Percentiles rank a stretch among this genome's conserved stretches.
These are phyloP conservation scores for Modicella reniformis DNA, from an alignment of 371 early-diverging fungal species.

Conservation along the genomic window DNA sequence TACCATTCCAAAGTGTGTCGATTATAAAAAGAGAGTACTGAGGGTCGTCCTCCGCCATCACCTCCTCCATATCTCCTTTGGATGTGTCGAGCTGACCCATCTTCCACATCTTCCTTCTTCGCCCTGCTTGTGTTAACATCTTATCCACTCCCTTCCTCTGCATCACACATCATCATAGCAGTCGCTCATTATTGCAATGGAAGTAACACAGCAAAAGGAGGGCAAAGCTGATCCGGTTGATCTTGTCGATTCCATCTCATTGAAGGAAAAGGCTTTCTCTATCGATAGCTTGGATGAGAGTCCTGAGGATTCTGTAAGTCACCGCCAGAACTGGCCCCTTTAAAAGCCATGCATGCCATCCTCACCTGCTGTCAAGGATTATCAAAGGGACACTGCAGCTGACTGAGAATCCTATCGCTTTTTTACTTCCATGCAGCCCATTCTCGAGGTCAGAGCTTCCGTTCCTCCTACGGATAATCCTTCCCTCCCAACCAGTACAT, in stretches of 20 bases:
- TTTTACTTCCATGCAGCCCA: slow-evolving; percentile 20
- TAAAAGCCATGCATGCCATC: too few species aligned
- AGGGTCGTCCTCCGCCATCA: too few species aligned
- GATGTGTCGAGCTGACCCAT: too few species aligned
- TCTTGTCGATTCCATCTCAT: slow-evolving; percentile 14
- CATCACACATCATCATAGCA: not conserved
- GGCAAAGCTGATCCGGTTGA: slow-evolving; percentile 28
- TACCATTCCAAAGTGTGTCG: too few species aligned
- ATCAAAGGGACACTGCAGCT: not conserved
- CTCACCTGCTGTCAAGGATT: not conserved
- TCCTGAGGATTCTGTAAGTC: slow-evolving; percentile 48
- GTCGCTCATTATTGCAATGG: not conserved
- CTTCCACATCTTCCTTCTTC: not conserved
- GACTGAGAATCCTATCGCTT: not conserved
- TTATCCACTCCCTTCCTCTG: not conserved
- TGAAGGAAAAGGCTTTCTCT: slow-evolving; percentile 35
- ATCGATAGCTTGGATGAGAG: slow-evolving; percentile 34
- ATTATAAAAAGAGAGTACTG: too few species aligned
- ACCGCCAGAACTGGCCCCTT: too few species aligned
- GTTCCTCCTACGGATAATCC: slow-evolving; percentile 67
- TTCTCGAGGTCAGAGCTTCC: slow-evolving; percentile 48
- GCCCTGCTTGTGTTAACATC: not conserved
- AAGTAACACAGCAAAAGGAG: slow-evolving; percentile 32
- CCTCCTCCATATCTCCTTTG: too few species aligned
- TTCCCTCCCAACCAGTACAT: slow-evolving; percentile 76